Evolutionary conservation across 192 early-diverging fungal species (phyloP).

Genomic region (Umbelopsis isabellina): DNA sequence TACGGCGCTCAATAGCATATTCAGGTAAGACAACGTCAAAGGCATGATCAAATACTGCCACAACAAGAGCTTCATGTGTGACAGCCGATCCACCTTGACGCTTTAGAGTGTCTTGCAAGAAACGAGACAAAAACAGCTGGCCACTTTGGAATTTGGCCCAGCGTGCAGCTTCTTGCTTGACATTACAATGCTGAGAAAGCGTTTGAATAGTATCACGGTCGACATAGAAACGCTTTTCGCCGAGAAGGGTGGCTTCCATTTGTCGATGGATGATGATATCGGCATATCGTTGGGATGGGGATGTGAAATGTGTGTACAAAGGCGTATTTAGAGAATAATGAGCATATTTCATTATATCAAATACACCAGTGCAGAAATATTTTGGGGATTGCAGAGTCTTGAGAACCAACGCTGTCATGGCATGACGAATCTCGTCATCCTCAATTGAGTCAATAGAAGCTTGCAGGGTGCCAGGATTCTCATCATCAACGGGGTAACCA

Average conservation of each 20-base stretch:
- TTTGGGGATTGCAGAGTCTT: constrained; percentile 97
- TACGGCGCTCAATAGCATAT: constrained; percentile 73
- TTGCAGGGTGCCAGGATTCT: constrained; percentile 58
- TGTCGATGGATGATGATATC: constrained; percentile 97
- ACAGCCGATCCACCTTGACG: constrained; percentile 39
- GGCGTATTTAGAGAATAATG: constrained; percentile 91
- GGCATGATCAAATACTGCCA: constrained; percentile 61
- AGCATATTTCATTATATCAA: constrained; percentile 72
- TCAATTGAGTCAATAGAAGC: constrained; percentile 61
- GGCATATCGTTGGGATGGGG: constrained; percentile 95
- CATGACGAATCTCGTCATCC: constrained; percentile 52
- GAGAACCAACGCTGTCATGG: constrained; percentile 79
- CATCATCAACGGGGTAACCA: constrained; percentile 78
- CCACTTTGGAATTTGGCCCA: constrained; percentile 71
- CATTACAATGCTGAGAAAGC: constrained; percentile 74
- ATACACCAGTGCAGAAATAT: constrained; percentile 94
- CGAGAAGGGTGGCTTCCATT: constrained; percentile 64
- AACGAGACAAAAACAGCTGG: constrained; percentile 66
- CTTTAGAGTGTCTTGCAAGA: constrained; percentile 51
- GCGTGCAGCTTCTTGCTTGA: constrained; percentile 70
- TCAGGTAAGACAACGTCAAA: constrained; percentile 76
- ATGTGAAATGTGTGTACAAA: constrained; percentile 98
- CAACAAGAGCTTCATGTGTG: constrained; percentile 63
- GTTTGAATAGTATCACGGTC: constrained; percentile 59
- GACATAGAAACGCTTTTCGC: constrained; percentile 56